Conservation (phyloP, 371 early-diverging fungal species). For the Lichtheimia corymbifera region DNA sequence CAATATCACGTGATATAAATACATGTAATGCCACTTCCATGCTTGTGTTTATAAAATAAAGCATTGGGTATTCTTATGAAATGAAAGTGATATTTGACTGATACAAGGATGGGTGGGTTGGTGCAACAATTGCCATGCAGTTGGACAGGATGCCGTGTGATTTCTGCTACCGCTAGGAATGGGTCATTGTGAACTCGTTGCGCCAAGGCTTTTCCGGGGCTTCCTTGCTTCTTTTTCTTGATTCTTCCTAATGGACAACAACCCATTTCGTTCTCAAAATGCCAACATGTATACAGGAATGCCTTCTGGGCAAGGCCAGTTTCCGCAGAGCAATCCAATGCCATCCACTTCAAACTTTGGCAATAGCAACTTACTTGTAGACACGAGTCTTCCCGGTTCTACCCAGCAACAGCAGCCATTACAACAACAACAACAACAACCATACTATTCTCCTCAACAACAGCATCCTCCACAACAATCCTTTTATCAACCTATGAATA, state of each 20-base stretch:
- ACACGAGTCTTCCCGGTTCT: background rate
- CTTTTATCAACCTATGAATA: background rate
- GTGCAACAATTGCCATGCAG: too few species aligned
- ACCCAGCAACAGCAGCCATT: slow-evolving; percentile 10
- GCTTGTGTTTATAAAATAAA: too few species aligned
- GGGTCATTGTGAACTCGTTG: too few species aligned
- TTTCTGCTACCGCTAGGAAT: too few species aligned
- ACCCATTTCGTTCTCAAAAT: slow-evolving; percentile 34
- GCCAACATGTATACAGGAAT: slow-evolving; percentile 6
- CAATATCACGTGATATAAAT: too few species aligned
- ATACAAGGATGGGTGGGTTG: too few species aligned
- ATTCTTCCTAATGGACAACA: slow-evolving; percentile 29
- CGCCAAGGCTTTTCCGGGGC: too few species aligned
- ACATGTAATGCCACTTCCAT: too few species aligned
- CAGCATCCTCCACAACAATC: slow-evolving; percentile 12
- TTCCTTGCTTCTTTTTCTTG: too few species aligned
- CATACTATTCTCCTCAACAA: slow-evolving; percentile 12
- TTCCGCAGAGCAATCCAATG: slow-evolving; percentile 7
- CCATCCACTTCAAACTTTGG: slow-evolving; percentile 1
- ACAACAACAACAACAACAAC: slow-evolving; percentile 9
- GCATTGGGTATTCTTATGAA: too few species aligned
- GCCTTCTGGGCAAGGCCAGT: slow-evolving; percentile 15
- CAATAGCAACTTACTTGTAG: background rate
- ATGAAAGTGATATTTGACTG: too few species aligned
- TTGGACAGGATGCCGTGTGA: too few species aligned